Base-by-base conservation (phyloP, 495 filamentous ascomycete species). In the Aspergillus haitiensis region DNA sequence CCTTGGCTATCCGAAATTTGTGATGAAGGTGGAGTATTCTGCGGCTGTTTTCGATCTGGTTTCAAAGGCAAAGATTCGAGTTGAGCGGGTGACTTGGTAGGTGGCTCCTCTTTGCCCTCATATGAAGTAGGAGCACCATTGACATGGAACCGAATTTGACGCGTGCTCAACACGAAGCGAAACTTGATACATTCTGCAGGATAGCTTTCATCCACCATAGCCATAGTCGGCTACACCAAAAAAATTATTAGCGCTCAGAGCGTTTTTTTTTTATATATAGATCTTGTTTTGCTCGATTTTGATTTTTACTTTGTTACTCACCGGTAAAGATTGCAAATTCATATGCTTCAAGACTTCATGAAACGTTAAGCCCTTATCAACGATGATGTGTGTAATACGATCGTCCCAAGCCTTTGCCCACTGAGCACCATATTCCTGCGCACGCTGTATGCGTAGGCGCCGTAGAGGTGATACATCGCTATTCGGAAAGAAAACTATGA, bases 181-280 rank as follows among this genome's bases (percentile, higher is more conserved):
- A 81, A 88, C 33, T 77, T 74, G 36, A 94, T 84, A 55, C 92
- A 97, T 12, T 97, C 91, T 0, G 90, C 72, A 5, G 89, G 84
- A 66, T 92, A 98, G 3, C 76, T 72, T 52, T 94, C 90, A 58
- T 92, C 89, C 13, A 97, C 92, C 0, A 93, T 52, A 44, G 72
- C 67, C 13, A 88, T 65, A 6, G 73, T 64, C 7, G 72, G 57
- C 85, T 88, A 32, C 9, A 15, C 42, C 31, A 37, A 15, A 39
- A 1, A 27, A 27, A 3, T 27, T 1, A 54, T 78, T 46, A 84
- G 67, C 44, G 67, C 31, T 37, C 33, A 57, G 51, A 15, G 16
- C 21, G 34, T 27, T 27, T 27, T 27, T 27, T 3, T 27, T 27
- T 27, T 27, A 27, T 1, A 27, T 27, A 27, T 27, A 27, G 21